A percentile compares a stretch with the other conserved stretches of the same genome.
phyloP scores from a whole-genome alignment of 1,284 basidiomycete genomes.

The Ganoderma sinense region DNA sequence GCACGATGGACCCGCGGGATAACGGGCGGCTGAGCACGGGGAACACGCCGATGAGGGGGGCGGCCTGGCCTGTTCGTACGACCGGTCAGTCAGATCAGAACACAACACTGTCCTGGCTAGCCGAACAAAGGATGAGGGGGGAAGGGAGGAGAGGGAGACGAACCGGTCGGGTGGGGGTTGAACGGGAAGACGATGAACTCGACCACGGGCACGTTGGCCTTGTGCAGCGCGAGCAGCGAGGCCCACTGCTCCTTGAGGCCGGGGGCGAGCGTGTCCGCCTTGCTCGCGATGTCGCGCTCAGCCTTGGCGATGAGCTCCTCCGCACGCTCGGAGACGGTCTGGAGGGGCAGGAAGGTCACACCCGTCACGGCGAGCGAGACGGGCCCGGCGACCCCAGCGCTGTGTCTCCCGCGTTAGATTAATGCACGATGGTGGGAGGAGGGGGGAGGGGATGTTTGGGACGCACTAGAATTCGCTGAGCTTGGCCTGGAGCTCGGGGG shows the following conservation, averaged over 20 bases:
- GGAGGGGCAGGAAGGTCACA: constrained; percentile 20
- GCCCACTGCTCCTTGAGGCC: constrained; percentile 28
- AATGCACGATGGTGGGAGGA: not conserved
- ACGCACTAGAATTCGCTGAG: constrained; percentile 37
- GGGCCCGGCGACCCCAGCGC: constrained; percentile 7
- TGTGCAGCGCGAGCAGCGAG: constrained; percentile 20
- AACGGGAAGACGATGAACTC: constrained; percentile 19
- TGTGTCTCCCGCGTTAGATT: not conserved
- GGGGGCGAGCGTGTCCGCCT: constrained; percentile 10
- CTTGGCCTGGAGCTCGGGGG: constrained; percentile 30
- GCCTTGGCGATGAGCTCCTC: constrained; percentile 10
- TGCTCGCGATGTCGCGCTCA: constrained; percentile 4
- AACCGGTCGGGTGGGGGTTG: constrained; percentile 19
- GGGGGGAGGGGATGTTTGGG: not conserved
- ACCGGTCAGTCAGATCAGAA: no score
- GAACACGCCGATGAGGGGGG: constrained; percentile 31
- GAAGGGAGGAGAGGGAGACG: not conserved
- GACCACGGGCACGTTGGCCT: constrained; percentile 16
- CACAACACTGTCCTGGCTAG: not conserved
- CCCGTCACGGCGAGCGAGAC: constrained; percentile 18
- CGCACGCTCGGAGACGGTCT: constrained; percentile 13
- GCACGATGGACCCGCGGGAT: constrained; percentile 47
- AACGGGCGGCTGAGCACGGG: constrained; percentile 32
- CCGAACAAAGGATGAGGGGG: not conserved
- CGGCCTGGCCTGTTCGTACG: constrained; percentile 9